Conservation (phyloP, 805 yeast genomes). For the Isabelozyma gotoi region DNA sequence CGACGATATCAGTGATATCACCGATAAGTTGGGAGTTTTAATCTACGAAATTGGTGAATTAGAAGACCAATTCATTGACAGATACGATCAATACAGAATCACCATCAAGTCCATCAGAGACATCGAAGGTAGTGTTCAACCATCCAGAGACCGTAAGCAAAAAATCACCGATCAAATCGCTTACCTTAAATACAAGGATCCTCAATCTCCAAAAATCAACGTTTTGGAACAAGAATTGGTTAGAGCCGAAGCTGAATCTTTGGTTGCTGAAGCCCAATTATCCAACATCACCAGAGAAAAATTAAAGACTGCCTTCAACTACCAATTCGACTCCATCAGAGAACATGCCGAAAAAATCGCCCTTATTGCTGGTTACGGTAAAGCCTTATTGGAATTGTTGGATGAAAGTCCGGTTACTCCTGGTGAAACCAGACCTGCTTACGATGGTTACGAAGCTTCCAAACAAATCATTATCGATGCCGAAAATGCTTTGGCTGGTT, state of each 20-base stretch:
- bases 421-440: conserved; percentile 97
- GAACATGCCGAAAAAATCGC: conserved; percentile 96
- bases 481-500: conserved; percentile 89
- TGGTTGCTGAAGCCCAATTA: conserved; percentile 98
- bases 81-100: conserved; percentile 96
- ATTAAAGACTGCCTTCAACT: conserved; percentile 94
- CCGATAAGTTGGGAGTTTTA: conserved; percentile 95
- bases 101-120: conserved; percentile 92
- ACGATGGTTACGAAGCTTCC: conserved; percentile 97
- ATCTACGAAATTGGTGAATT: conserved; percentile 96
- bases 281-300: conserved; percentile 98
- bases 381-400: conserved; percentile 90
- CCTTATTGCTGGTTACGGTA: conserved; percentile 97
- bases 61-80: conserved; percentile 97
- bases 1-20: conserved; percentile 94
- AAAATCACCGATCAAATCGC: conserved; percentile 98
- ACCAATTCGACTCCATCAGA: conserved; percentile 93
- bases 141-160: conserved; percentile 96
- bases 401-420: conserved; percentile 98
- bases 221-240: conserved; percentile 97
- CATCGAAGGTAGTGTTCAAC: conserved; percentile 97
- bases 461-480: conserved; percentile 97
- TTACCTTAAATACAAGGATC: conserved; percentile 96
- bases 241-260: conserved; percentile 98
- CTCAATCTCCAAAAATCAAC: conserved; percentile 92